Base-by-base conservation (phyloP, 768 basidiomycete genomes). In the Russula sp. region DNA sequence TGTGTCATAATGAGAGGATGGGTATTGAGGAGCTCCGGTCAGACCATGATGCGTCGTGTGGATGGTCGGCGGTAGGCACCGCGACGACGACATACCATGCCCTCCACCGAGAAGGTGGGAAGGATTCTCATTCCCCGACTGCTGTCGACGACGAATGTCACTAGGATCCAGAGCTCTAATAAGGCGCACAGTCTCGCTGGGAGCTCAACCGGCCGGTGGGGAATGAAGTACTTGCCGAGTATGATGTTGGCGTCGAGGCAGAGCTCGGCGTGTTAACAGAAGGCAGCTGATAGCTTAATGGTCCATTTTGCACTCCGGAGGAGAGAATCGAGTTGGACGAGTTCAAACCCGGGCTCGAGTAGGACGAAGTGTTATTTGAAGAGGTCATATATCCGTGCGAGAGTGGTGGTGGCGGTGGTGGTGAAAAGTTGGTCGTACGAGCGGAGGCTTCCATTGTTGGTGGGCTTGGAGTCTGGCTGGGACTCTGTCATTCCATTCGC, bases 211-310 rank as follows among this genome's bases (percentile, higher is more conserved):
- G 69, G 67, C 68, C 70, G 61, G 68, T 70, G 63, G 69, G 78
- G 75, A 76, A 77, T 81, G 79, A 73, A 80, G 81, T 73, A 89
- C 90, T 89, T 85, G 84, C 89, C 87, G 90, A 92, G 80, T 89
- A 90, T n/a, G 88, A 87, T 62, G 69, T 64, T 4, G 72, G 67
- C 57, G 63, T 61, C 54, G 67, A 69, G 28, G 53, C 55, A 6
- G 68, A 63, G 62, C 65, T 66, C 28, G 67, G 61, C 26, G 59
- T 57, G 49, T 62, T 58, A 36, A 62, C 60, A 20, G 67, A 46
- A 7, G 61, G 60, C 0, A 68, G 36, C 16, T 62, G 62, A 57
- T 68, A 67, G 49, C 65, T 63, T 13, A 67, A 44, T 1, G 61
- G 68, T n/a, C 59, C 59, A 46, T 24, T 48, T 40, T 67, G 66